These are phyloP conservation scores for Acarospora socialis DNA, from an alignment of 2,329 filamentous ascomycete genomes.

Conservation along the genomic window DNA sequence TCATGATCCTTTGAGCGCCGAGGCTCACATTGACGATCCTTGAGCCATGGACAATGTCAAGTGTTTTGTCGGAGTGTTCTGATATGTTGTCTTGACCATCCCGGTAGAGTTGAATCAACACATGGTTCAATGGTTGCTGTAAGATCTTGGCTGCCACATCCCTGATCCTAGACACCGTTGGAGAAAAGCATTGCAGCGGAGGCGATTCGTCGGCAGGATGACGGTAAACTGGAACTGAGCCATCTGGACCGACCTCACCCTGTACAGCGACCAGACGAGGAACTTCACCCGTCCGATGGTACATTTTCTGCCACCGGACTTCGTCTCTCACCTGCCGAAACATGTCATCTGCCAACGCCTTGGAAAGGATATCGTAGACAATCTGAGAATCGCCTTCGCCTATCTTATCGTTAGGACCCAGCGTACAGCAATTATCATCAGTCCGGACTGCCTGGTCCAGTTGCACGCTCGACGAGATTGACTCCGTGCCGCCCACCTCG, in stretches of 20 bases:
- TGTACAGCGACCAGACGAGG: slow-evolving; percentile 85
- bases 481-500: too few species aligned
- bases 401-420: slow-evolving; percentile 41
- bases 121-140: slow-evolving; percentile 77
- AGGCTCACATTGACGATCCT: slow-evolving; percentile 87
- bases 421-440: too few species aligned
- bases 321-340: slow-evolving; percentile 61
- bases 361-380: slow-evolving; percentile 53
- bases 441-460: too few species aligned
- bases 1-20: slow-evolving; percentile 84
- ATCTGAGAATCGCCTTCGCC: slow-evolving; percentile 73
- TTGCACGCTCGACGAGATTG: too few species aligned
- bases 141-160: slow-evolving; percentile 54
- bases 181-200: slow-evolving; percentile 59
- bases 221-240: slow-evolving; percentile 77
- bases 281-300: slow-evolving; percentile 79
- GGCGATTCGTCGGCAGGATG: slow-evolving; percentile 85
- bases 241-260: slow-evolving; percentile 53
- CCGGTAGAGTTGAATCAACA: slow-evolving; percentile 86
- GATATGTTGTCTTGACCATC: slow-evolving; percentile 80
- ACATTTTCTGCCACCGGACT: slow-evolving; percentile 82
- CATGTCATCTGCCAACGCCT: slow-evolving; percentile 38
- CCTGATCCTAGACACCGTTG: slow-evolving; percentile 55
- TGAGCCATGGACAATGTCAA: slow-evolving; percentile 70
- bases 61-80: slow-evolving; percentile 91